Evolutionary conservation across 1,284 basidiomycete genomes (phyloP).

Genomic region (Schizopora paradoxa): DNA sequence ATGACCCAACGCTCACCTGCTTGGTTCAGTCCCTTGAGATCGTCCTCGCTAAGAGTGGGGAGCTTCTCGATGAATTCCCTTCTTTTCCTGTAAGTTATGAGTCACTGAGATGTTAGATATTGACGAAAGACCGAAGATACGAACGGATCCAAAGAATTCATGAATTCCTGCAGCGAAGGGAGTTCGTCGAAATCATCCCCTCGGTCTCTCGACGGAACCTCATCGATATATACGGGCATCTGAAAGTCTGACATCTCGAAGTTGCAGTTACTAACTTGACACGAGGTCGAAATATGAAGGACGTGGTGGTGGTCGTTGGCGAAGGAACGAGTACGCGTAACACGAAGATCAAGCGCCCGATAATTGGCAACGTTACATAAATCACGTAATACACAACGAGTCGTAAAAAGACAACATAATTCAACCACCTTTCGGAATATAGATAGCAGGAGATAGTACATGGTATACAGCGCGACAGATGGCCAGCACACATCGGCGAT

Average conservation of each 20-base stretch:
- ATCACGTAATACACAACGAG: not conserved
- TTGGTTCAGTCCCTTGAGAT: constrained; percentile 33
- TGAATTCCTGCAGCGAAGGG: constrained; percentile 33
- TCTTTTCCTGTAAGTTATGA: constrained; percentile 25
- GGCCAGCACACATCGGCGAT: constrained; percentile 6
- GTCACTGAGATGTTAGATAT: not conserved
- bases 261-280: no score
- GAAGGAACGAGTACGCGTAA: no score
- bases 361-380: constrained; percentile 21
- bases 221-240: no score
- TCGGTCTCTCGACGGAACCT: no score
- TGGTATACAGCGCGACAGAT: constrained; percentile 1
- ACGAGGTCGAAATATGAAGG: no score
- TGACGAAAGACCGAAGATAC: not conserved
- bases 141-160: constrained; percentile 17
- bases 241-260: no score
- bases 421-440: constrained; percentile 9
- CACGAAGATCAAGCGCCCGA: not conserved
- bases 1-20: constrained; percentile 33
- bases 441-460: not conserved
- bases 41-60: constrained; percentile 40
- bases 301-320: no score
- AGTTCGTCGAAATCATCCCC: no score
- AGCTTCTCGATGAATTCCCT: constrained; percentile 32
- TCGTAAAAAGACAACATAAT: constrained; percentile 8